phyloP scores from a whole-genome alignment of 306 rosid genomes.

The Casuarina cunninghamiana region DNA sequence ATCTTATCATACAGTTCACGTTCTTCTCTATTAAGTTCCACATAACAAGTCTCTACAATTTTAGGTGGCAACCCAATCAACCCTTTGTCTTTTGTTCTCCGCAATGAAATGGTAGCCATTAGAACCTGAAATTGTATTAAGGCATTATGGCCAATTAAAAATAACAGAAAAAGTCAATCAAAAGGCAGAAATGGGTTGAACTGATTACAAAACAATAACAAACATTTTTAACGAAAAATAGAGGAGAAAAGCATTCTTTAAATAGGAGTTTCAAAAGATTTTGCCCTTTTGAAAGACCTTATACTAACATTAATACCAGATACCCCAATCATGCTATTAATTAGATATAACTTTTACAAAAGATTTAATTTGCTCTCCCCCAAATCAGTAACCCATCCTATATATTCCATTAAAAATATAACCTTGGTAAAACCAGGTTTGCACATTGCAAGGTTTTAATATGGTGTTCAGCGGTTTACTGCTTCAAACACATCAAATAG shows the following conservation, averaged over 20 bases:
- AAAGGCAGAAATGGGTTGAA: background rate
- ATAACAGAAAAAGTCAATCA: background rate
- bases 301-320: background rate
- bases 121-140: slow-evolving; percentile 44
- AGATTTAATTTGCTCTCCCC: background rate
- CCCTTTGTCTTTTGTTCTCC: slow-evolving; percentile 69
- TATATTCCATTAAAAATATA: background rate
- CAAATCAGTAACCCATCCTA: background rate
- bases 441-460: background rate
- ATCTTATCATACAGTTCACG: slow-evolving; percentile 61
- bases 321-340: background rate
- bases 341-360: background rate
- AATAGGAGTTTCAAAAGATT: background rate
- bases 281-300: background rate
- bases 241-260: background rate
- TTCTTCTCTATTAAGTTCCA: slow-evolving; percentile 71
- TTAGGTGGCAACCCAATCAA: slow-evolving; percentile 68
- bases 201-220: background rate
- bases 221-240: background rate
- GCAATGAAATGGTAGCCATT: slow-evolving; percentile 72
- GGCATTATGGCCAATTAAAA: background rate
- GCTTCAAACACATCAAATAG: background rate
- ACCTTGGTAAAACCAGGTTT: background rate
- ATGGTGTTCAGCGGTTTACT: background rate
- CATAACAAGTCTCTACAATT: slow-evolving; percentile 55